Evolutionary conservation across 1,139 yeast genomes (phyloP).

Genomic region (Hyphopichia khmerensis): DNA sequence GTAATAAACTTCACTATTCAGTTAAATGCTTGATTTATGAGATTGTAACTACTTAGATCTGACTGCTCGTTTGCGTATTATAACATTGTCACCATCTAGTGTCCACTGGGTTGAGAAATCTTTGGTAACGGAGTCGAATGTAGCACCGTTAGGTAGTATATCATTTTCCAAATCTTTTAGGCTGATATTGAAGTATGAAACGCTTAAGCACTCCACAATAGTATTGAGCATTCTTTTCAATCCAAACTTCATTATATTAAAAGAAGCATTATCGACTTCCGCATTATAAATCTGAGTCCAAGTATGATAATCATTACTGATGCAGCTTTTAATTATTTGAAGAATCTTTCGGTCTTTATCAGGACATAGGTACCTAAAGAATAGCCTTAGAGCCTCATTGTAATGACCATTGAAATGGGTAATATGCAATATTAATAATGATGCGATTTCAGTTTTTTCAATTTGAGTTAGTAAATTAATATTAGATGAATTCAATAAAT

Average conservation of each 20-base stretch:
- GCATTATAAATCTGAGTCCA: constrained; percentile 42
- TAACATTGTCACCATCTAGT: constrained; percentile 18
- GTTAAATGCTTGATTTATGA: too few relatives aligned
- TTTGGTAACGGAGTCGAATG: constrained; percentile 16
- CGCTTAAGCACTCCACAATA: constrained; percentile 29
- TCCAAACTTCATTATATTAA: constrained; percentile 45
- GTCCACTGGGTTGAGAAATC: constrained; percentile 28
- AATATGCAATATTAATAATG: constrained; percentile 45
- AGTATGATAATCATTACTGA: constrained; percentile 32
- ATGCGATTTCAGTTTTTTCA: constrained; percentile 41
- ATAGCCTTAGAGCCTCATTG: constrained; percentile 32
- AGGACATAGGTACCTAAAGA: constrained; percentile 25
- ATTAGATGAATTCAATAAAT: constrained; percentile 26
- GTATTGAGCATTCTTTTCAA: constrained; percentile 23
- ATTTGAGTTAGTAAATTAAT: constrained; percentile 16
- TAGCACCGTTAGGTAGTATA: constrained; percentile 29
- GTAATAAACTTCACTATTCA: too few relatives aligned
- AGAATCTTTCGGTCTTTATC: constrained; percentile 18
- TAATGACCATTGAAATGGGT: constrained; percentile 45
- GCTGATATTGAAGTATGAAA: constrained; percentile 36
- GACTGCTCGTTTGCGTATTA: constrained; percentile 20
- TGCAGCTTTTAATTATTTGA: constrained; percentile 33
- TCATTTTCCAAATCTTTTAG: constrained; percentile 17
- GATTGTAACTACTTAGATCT: not conserved
- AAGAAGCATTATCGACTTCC: constrained; percentile 27